These are phyloP conservation scores for Populus nigra DNA, from an alignment of 345 rosid genomes.

Conservation along the genomic window DNA sequence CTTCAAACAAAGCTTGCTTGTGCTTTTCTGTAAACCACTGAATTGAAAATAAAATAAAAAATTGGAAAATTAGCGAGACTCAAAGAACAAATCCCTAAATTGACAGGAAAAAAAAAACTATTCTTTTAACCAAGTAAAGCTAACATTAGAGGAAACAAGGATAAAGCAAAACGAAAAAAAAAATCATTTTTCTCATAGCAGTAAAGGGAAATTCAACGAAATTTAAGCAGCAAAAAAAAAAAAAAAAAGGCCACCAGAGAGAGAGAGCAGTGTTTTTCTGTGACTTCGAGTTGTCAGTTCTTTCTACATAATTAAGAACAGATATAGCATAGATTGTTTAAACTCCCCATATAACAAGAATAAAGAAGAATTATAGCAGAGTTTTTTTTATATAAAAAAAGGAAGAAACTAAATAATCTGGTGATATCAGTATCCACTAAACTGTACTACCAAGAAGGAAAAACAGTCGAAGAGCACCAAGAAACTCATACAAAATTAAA, in stretches of 20 bases:
- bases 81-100: not conserved
- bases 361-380: not conserved
- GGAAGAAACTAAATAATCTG: not conserved
- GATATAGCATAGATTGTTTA: not conserved
- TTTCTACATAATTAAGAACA: not conserved
- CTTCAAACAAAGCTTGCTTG: constrained; percentile 81
- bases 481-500: not conserved
- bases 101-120: not conserved
- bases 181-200: not conserved
- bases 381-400: not conserved
- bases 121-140: not conserved
- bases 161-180: not conserved
- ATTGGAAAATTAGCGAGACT: not conserved
- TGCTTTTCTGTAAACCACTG: constrained; percentile 78
- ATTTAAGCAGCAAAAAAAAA: not conserved
- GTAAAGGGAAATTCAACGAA: not conserved
- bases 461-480: not conserved
- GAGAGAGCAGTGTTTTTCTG: not conserved
- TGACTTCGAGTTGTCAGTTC: not conserved
- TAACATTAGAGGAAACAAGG: not conserved
- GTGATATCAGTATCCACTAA: not conserved
- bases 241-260: not conserved
- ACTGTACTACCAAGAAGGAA: not conserved
- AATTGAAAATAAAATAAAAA: not conserved
- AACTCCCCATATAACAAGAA: not conserved